A percentile compares a stretch with the other conserved stretches of the same genome.
Evolutionary conservation across 2,329 filamentous ascomycete species (phyloP).

Genomic region (Fusarium sp.): DNA sequence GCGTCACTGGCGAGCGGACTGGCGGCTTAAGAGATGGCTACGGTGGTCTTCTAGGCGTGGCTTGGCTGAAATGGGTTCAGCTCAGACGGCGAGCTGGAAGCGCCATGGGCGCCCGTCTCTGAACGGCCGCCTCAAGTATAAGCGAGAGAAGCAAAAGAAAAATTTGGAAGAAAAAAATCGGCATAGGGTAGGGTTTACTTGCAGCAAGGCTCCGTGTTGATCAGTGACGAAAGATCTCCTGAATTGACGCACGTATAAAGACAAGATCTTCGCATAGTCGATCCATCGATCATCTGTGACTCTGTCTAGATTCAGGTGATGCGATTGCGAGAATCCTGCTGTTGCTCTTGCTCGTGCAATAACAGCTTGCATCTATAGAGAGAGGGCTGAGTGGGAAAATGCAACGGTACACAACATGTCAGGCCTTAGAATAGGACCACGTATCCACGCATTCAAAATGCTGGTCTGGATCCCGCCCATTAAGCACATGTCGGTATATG

Average conservation of each 20-base stretch:
- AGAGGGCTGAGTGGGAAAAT: conserved; percentile 10
- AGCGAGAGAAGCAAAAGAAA: background rate
- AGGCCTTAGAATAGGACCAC: background rate
- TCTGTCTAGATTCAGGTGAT: background rate
- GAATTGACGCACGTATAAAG: background rate
- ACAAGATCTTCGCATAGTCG: background rate
- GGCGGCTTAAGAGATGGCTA: conserved; percentile 23
- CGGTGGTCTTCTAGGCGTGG: conserved; percentile 13
- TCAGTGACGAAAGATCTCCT: background rate
- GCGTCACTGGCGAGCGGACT: background rate
- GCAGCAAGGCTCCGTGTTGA: background rate
- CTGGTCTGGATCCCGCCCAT: background rate
- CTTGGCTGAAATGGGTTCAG: conserved; percentile 6
- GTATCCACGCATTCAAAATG: conserved; percentile 7
- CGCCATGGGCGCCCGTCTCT: conserved; percentile 17
- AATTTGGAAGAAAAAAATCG: background rate
- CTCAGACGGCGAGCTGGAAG: conserved; percentile 10
- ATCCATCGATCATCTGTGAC: background rate
- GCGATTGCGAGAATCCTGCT: conserved; percentile 1
- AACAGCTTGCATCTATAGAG: background rate
- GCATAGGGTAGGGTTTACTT: background rate
- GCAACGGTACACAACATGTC: background rate
- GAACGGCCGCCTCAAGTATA: conserved; percentile 6
- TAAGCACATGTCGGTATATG: conserved; percentile 1
- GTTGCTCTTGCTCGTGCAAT: conserved; percentile 1